Conservation (phyloP, 164 flowering plant species). For the Malania oleifera region DNA sequence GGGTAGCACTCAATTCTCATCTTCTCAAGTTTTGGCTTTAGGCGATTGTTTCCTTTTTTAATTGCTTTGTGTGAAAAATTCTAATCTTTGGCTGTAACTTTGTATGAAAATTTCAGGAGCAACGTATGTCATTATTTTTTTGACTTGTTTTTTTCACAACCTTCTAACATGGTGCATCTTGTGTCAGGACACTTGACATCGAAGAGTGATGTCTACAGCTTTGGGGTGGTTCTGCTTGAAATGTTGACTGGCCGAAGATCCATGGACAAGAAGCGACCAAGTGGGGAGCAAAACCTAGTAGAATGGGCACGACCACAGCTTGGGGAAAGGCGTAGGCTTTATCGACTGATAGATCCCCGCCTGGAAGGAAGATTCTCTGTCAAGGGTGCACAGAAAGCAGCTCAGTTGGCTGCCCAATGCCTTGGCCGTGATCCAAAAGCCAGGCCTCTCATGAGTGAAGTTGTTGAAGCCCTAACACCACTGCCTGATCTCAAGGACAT, state of each 20-base stretch:
- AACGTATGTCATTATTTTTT: neutral
- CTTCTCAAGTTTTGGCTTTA: no score
- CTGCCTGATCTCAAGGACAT: conserved; percentile 26
- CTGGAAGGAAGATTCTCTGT: conserved; percentile 30
- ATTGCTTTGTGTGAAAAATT: no score
- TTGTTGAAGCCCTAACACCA: conserved; percentile 28
- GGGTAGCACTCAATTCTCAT: no score
- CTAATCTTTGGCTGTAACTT: no score
- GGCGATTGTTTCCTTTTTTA: no score
- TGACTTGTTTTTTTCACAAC: neutral
- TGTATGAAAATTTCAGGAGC: no score
- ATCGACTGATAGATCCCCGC: conserved; percentile 25
- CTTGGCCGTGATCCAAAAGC: conserved; percentile 26
- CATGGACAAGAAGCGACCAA: conserved; percentile 29
- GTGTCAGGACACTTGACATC: conserved; percentile 30
- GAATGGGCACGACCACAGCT: conserved; percentile 34
- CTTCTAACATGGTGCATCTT: neutral
- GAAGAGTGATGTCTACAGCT: conserved; percentile 34
- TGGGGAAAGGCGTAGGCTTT: conserved; percentile 23
- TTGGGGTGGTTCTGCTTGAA: conserved; percentile 34
- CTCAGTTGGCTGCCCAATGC: conserved; percentile 25
- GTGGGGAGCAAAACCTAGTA: conserved; percentile 30
- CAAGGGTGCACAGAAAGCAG: conserved; percentile 27
- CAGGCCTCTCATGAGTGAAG: conserved; percentile 35
- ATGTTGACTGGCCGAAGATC: conserved; percentile 32